These are phyloP conservation scores for Akanthomyces lecanii DNA, from an alignment of 2,329 filamentous ascomycete genomes.

Conservation along the genomic window DNA sequence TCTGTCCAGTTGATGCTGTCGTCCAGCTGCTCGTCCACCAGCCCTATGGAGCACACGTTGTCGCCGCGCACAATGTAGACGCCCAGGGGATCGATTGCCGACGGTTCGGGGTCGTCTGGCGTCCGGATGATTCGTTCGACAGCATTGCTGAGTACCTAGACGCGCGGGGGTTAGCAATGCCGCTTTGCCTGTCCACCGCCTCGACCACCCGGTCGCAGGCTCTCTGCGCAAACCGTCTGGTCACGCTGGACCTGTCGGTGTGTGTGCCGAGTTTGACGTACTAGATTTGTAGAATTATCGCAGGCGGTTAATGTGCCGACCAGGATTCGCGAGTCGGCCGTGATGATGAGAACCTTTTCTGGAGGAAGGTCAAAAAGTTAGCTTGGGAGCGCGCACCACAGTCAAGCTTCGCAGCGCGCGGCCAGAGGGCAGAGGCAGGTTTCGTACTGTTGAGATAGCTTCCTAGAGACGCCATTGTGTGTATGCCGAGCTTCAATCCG, in stretches of 20 bases:
- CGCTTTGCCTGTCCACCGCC: not conserved
- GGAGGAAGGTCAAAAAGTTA: constrained; percentile 8
- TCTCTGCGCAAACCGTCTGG: not conserved
- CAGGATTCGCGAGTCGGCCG: constrained; percentile 83
- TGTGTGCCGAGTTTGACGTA: constrained; percentile 30
- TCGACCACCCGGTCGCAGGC: not conserved
- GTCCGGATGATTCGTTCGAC: constrained; percentile 87
- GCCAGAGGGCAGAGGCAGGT: not conserved
- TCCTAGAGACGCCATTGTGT: constrained; percentile 41
- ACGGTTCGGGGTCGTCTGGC: constrained; percentile 76
- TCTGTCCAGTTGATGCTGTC: constrained; percentile 87
- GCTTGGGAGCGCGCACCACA: not conserved
- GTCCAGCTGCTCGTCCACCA: constrained; percentile 87
- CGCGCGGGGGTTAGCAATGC: not conserved
- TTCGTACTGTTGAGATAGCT: constrained; percentile 42
- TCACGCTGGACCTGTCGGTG: too few relatives aligned
- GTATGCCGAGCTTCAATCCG: not conserved
- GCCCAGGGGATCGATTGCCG: constrained; percentile 75
- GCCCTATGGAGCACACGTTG: constrained; percentile 84
- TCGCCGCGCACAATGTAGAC: constrained; percentile 91
- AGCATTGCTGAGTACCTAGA: constrained; percentile 71
- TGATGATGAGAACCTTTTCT: constrained; percentile 93
- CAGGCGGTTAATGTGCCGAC: constrained; percentile 79
- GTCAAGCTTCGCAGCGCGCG: not conserved
- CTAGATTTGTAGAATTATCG: constrained; percentile 88